Evolutionary conservation across 805 yeast species (phyloP).

Genomic region (Middelhovenomyces tepae): DNA sequence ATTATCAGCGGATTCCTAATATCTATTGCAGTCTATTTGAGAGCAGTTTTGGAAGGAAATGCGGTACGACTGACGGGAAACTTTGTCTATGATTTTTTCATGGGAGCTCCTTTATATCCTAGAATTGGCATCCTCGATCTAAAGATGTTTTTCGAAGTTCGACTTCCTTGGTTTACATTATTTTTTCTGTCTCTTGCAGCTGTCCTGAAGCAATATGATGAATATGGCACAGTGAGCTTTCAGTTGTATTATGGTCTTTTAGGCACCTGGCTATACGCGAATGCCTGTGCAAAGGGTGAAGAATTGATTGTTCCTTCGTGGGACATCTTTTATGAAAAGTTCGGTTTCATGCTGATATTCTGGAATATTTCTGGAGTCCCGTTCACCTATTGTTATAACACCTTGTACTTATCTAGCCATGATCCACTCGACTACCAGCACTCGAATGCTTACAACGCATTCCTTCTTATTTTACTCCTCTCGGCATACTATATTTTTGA

Average conservation of each 20-base stretch:
- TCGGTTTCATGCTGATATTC: constrained; percentile 97
- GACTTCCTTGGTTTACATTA: constrained; percentile 93
- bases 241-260: constrained; percentile 65
- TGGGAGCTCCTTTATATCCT: constrained; percentile 98
- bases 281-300: constrained; percentile 97
- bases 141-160: constrained; percentile 95
- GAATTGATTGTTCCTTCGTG: constrained; percentile 95
- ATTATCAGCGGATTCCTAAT: constrained; percentile 68
- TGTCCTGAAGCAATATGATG: constrained; percentile 69
- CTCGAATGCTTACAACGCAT: constrained; percentile 51
- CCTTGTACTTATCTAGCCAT: constrained; percentile 74
- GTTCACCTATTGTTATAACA: constrained; percentile 92
- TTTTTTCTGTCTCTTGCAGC: constrained; percentile 69
- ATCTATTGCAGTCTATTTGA: constrained; percentile 60
- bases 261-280: constrained; percentile 92
- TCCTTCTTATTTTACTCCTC: constrained; percentile 48
- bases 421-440: constrained; percentile 75
- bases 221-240: constrained; percentile 68
- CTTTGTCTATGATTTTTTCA: constrained; percentile 80
- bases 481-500: constrained; percentile 87
- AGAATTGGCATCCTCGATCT: constrained; percentile 86
- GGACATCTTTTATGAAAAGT: constrained; percentile 99
- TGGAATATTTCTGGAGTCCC: constrained; percentile 99
- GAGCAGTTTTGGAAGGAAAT: constrained; percentile 59
- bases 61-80: constrained; percentile 90